A percentile compares a stretch with the other conserved stretches of the same genome.
These are phyloP conservation scores for Prototheca wickerhamii DNA, from an alignment of 163 green algal species.

Conservation along the genomic window DNA sequence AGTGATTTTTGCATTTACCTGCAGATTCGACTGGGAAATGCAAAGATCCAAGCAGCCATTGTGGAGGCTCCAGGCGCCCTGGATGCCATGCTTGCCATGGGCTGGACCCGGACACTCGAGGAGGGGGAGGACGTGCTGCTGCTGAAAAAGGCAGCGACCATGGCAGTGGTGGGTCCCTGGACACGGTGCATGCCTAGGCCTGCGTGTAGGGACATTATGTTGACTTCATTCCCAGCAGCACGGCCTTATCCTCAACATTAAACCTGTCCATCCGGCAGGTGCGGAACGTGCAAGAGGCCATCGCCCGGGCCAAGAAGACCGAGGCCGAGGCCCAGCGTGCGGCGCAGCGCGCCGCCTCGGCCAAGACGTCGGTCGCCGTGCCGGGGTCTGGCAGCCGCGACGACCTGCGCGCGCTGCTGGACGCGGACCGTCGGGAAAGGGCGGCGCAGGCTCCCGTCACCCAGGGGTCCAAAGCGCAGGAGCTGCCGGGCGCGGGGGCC, in stretches of 20 bases:
- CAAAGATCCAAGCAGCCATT: constrained; percentile 10
- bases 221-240: background rate
- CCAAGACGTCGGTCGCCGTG: background rate
- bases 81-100: constrained; percentile 10
- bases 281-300: constrained; percentile 21
- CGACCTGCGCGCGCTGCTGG: constrained; percentile 8
- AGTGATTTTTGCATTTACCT: background rate
- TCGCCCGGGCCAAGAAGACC: constrained; percentile 15
- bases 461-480: constrained; percentile 9
- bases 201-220: background rate
- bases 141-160: constrained; percentile 15
- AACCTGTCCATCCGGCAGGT: constrained; percentile 1
- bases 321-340: constrained; percentile 6
- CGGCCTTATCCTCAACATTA: no score
- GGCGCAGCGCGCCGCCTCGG: background rate
- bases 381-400: constrained; percentile 6
- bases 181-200: no score
- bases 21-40: constrained; percentile 1
- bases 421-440: constrained; percentile 15
- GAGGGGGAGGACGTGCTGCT: constrained; percentile 9
- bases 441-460: constrained; percentile 6
- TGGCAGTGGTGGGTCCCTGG: constrained; percentile 12
- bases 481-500: constrained; percentile 9
- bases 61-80: constrained; percentile 4
- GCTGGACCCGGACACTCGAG: constrained; percentile 15